Conservation (phyloP, 2,329 filamentous ascomycete species). For the Phialemonium atrogriseum region DNA sequence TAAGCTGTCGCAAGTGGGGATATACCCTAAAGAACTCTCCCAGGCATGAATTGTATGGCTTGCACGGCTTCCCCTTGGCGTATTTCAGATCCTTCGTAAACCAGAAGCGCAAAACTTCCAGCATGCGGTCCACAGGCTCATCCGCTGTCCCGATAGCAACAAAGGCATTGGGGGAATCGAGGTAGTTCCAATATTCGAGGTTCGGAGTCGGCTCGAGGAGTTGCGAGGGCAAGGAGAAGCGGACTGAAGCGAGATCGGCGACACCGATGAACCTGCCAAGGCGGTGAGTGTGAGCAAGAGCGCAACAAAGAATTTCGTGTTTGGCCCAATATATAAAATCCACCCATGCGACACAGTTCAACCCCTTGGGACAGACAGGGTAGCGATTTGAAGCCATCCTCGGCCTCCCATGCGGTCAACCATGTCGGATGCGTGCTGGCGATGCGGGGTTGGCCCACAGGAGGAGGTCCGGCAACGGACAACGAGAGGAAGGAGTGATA, state of each 20-base stretch:
- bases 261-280: slow-evolving; percentile 81
- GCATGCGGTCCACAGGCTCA: slow-evolving; percentile 85
- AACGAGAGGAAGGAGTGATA: slow-evolving; percentile 5
- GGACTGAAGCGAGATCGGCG: slow-evolving; percentile 86
- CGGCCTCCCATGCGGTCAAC: not conserved
- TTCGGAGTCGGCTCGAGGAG: slow-evolving; percentile 94
- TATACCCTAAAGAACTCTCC: slow-evolving; percentile 93
- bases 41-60: slow-evolving; percentile 94
- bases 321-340: slow-evolving; percentile 4
- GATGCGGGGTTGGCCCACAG: not conserved
- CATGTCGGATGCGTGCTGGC: not conserved
- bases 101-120: slow-evolving; percentile 93
- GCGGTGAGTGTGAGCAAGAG: slow-evolving; percentile 2
- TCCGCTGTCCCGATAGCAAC: slow-evolving; percentile 77
- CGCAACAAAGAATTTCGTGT: not conserved
- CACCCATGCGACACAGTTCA: not conserved
- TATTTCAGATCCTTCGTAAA: slow-evolving; percentile 99
- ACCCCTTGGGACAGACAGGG: not conserved
- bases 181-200: slow-evolving; percentile 97
- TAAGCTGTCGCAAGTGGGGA: too few species aligned
- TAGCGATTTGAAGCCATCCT: not conserved
- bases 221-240: slow-evolving; percentile 92
- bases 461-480: slow-evolving; percentile 1
- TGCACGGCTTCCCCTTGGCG: slow-evolving; percentile 96
- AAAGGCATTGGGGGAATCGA: slow-evolving; percentile 91